Conservation (phyloP, 495 filamentous ascomycete genomes). For the Podospora comata region DNA sequence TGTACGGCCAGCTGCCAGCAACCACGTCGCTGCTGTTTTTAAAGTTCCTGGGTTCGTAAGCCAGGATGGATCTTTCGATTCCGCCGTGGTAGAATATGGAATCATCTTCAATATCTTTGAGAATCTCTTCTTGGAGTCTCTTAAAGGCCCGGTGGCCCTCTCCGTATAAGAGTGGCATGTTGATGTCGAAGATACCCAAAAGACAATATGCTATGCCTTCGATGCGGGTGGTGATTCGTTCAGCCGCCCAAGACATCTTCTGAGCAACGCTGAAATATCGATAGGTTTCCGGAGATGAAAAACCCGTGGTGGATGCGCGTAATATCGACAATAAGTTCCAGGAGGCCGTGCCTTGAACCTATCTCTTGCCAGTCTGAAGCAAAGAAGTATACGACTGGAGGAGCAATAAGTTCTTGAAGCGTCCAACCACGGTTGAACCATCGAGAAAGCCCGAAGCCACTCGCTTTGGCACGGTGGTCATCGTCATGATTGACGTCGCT, state of each 20-base stretch:
- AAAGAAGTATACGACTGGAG: slow-evolving; percentile 34
- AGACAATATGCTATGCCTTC: slow-evolving; percentile 38
- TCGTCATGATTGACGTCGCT: slow-evolving; percentile 9
- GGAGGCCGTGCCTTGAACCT: slow-evolving; percentile 18
- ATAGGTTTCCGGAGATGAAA: slow-evolving; percentile 14
- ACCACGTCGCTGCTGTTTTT: neutral
- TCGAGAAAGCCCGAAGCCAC: slow-evolving; percentile 5
- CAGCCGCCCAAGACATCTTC: slow-evolving; percentile 30
- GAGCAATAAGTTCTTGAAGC: slow-evolving; percentile 35
- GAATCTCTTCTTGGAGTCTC: slow-evolving; percentile 23
- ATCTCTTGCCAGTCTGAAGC: slow-evolving; percentile 25
- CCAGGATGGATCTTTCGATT: neutral
- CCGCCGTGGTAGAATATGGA: slow-evolving; percentile 9
- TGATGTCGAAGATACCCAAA: slow-evolving; percentile 30
- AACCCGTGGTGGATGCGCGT: slow-evolving; percentile 24
- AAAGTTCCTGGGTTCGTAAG: neutral
- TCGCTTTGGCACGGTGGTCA: neutral
- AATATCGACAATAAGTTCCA: slow-evolving; percentile 10
- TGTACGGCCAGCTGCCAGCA: slow-evolving; percentile 4
- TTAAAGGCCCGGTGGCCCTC: slow-evolving; percentile 28
- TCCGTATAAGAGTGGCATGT: slow-evolving; percentile 33
- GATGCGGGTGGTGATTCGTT: slow-evolving; percentile 25
- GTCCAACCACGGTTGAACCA: slow-evolving; percentile 33
- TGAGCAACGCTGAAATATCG: slow-evolving; percentile 14
- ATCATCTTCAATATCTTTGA: slow-evolving; percentile 18